Evolutionary conservation across 1,139 yeast genomes (phyloP).

Genomic region (Yamadazyma aaseri): DNA sequence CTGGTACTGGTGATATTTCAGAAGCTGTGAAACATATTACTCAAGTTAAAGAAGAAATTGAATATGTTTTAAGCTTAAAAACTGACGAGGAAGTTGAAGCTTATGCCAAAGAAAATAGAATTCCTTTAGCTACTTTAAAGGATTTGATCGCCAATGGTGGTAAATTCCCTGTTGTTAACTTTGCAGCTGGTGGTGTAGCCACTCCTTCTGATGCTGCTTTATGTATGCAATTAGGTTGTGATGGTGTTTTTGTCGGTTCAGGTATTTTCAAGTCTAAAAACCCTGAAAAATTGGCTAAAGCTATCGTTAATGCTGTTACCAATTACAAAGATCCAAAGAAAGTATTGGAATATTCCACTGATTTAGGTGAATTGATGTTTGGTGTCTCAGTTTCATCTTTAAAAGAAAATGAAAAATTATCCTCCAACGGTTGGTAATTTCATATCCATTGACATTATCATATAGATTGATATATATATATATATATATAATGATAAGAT

Average conservation of each 20-base stretch:
- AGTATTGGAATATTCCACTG: conserved; percentile 69
- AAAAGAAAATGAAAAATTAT: conserved; percentile 46
- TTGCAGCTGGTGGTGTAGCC: conserved; percentile 91
- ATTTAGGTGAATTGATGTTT: conserved; percentile 74
- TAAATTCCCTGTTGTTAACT: conserved; percentile 79
- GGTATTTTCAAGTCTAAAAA: conserved; percentile 79
- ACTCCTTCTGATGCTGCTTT: conserved; percentile 89
- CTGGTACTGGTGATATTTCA: conserved; percentile 85
- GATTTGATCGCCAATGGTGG: conserved; percentile 54
- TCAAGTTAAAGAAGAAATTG: conserved; percentile 57
- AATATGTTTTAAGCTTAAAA: conserved; percentile 39
- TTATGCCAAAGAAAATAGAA: conserved; percentile 60
- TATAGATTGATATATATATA: no score
- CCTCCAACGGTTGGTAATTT: conserved; percentile 57
- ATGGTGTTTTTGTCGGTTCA: conserved; percentile 89
- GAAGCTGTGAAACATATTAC: conserved; percentile 82
- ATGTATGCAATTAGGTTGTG: conserved; percentile 89
- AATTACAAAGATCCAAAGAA: conserved; percentile 65
- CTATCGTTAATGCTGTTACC: conserved; percentile 81
- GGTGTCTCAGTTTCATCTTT: conserved; percentile 60
- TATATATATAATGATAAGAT: no score
- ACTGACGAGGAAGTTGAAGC: conserved; percentile 46
- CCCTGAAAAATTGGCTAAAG: conserved; percentile 74
- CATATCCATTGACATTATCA: no score
- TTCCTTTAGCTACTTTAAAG: conserved; percentile 54